Conservation (phyloP, 345 rosid species). For the Trapa bicornis region DNA sequence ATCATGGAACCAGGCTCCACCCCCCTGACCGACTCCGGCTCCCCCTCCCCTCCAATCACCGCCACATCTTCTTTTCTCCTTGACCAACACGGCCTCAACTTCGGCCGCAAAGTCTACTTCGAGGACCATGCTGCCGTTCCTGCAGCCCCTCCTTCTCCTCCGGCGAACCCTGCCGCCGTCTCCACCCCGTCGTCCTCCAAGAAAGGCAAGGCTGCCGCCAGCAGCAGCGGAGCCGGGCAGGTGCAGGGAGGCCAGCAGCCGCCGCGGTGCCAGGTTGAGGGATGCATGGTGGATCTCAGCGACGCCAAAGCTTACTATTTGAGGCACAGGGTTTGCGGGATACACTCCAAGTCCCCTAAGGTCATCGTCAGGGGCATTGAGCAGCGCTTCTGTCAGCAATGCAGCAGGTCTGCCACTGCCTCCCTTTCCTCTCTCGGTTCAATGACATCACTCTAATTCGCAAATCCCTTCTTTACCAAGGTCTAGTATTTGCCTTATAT, state of each 20-base stretch:
- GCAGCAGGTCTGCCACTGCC: slow-evolving; percentile 62
- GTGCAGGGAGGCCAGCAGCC: slow-evolving; percentile 45
- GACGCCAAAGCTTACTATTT: slow-evolving; percentile 86
- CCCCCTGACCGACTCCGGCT: slow-evolving; percentile 36
- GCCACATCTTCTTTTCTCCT: slow-evolving; percentile 16
- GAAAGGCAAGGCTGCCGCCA: slow-evolving; percentile 21
- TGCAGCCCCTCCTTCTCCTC: slow-evolving; percentile 3
- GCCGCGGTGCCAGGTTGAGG: slow-evolving; percentile 92
- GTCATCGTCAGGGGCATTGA: slow-evolving; percentile 71
- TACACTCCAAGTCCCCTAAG: slow-evolving; percentile 71
- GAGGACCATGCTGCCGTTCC: slow-evolving; percentile 34
- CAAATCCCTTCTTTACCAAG: background rate
- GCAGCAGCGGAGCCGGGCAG: slow-evolving; percentile 19
- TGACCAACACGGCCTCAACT: slow-evolving; percentile 47
- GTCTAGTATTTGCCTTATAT: too few relatives aligned
- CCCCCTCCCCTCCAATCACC: slow-evolving; percentile 29
- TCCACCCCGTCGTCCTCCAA: slow-evolving; percentile 9
- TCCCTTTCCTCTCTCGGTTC: background rate
- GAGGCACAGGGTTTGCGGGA: slow-evolving; percentile 79
- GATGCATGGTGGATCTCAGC: slow-evolving; percentile 87
- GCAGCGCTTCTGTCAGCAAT: slow-evolving; percentile 98
- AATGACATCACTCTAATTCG: background rate
- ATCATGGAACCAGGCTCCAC: slow-evolving; percentile 58
- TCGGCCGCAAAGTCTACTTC: slow-evolving; percentile 69
- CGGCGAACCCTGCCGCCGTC: slow-evolving; percentile 20